Conservation (phyloP, 2,329 filamentous ascomycete genomes). For the Cephalotrichum gorgonifer region DNA sequence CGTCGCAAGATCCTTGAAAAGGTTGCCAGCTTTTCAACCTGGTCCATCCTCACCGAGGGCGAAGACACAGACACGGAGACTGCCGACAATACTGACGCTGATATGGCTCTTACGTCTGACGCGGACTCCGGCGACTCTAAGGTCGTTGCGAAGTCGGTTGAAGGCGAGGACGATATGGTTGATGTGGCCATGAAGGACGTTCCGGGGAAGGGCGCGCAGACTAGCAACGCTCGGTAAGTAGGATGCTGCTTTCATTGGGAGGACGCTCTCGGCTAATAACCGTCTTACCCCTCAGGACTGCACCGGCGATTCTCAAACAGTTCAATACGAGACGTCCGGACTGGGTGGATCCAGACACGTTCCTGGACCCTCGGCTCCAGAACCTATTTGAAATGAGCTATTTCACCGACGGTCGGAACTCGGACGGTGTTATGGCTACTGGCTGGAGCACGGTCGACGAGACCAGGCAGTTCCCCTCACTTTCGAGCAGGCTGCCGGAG, state of each 20-base stretch:
- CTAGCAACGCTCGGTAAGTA: slow-evolving; percentile 8
- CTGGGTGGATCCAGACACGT: slow-evolving; percentile 41
- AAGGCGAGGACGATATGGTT: slow-evolving; percentile 83
- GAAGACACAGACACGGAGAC: slow-evolving; percentile 27
- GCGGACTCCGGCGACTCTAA: slow-evolving; percentile 59
- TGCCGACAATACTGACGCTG: slow-evolving; percentile 52
- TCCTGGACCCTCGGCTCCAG: slow-evolving; percentile 53
- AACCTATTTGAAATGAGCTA: slow-evolving; percentile 71
- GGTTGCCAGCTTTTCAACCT: slow-evolving; percentile 66
- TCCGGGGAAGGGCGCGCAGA: slow-evolving; percentile 18
- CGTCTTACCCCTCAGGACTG: slow-evolving; percentile 9
- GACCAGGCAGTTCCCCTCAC: slow-evolving; percentile 42
- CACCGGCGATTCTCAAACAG: slow-evolving; percentile 22
- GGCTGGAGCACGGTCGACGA: slow-evolving; percentile 58
- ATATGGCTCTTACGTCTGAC: slow-evolving; percentile 58
- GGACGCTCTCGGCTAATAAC: neutral
- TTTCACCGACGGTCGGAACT: slow-evolving; percentile 32
- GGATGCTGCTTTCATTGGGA: neutral
- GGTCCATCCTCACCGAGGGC: slow-evolving; percentile 47
- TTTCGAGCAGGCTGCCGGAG: slow-evolving; percentile 19
- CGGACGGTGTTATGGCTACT: slow-evolving; percentile 52
- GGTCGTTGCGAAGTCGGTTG: slow-evolving; percentile 67
- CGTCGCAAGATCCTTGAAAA: slow-evolving; percentile 70
- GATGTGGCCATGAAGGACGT: slow-evolving; percentile 75
- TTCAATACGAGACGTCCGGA: slow-evolving; percentile 41